A percentile compares a stretch with the other conserved stretches of the same genome.
Evolutionary conservation across 768 basidiomycete genomes (phyloP).

Genomic region (Boletus reticulatus): DNA sequence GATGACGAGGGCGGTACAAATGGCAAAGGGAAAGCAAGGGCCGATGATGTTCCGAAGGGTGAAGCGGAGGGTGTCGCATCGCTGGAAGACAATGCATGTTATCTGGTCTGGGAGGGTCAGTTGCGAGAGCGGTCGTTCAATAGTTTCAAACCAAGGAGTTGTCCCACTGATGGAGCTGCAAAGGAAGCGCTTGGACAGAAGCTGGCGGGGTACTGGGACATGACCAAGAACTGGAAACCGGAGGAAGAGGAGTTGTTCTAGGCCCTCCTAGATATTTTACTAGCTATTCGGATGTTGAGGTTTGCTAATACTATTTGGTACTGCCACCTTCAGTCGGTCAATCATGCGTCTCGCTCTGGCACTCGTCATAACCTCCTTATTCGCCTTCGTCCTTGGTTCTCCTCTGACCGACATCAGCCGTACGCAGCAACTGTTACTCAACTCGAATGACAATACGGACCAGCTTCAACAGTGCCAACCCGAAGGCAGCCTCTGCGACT

Average conservation of each 20-base stretch:
- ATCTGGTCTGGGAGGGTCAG: slow-evolving; percentile 90
- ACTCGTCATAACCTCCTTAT: neutral
- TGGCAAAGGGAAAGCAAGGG: slow-evolving; percentile 32
- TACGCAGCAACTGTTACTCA: slow-evolving; percentile 2
- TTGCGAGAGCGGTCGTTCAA: slow-evolving; percentile 80
- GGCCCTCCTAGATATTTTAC: slow-evolving; percentile 6
- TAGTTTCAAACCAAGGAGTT: slow-evolving; percentile 76
- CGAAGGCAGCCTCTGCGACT: slow-evolving; percentile 7
- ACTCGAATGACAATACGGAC: neutral
- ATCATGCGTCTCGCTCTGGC: slow-evolving; percentile 9
- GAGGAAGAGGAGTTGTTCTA: slow-evolving; percentile 76
- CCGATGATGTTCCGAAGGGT: slow-evolving; percentile 23
- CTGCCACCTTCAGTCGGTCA: no score
- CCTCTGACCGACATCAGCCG: neutral
- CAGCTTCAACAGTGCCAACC: neutral
- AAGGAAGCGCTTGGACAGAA: slow-evolving; percentile 85
- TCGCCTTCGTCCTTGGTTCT: neutral
- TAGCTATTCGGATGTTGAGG: neutral
- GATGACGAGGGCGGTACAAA: slow-evolving; percentile 41
- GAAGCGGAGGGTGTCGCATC: slow-evolving; percentile 32
- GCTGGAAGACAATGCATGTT: slow-evolving; percentile 87
- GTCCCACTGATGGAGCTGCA: slow-evolving; percentile 81
- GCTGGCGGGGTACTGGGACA: slow-evolving; percentile 91
- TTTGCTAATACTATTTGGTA: neutral
- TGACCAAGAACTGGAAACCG: slow-evolving; percentile 86